Percentiles rank a stretch among this genome's conserved stretches.
Evolutionary conservation across 768 basidiomycete genomes (phyloP).

Genomic region (Rhodotorula paludigena): DNA sequence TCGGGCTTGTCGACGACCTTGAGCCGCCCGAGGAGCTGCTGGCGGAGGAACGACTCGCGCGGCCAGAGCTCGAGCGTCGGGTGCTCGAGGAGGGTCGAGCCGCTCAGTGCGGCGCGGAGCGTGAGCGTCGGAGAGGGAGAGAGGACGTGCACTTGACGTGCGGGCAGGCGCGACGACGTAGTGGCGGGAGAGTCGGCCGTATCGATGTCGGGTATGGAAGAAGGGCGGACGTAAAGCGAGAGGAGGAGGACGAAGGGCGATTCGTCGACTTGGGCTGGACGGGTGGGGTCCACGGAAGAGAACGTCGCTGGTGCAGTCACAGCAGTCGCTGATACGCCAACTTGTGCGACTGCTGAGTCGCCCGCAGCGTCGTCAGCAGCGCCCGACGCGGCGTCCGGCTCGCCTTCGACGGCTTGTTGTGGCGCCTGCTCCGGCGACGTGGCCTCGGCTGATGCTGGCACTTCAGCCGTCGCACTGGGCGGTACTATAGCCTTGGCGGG

Average conservation of each 20-base stretch:
- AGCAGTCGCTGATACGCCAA: too few relatives aligned
- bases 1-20: constrained; percentile 20
- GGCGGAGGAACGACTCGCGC: constrained; percentile 23
- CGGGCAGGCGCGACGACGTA: not conserved
- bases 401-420: too few relatives aligned
- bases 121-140: not conserved
- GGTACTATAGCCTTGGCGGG: not conserved
- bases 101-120: constrained; percentile 15
- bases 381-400: too few relatives aligned
- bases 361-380: too few relatives aligned
- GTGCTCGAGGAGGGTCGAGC: constrained; percentile 27
- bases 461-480: not conserved
- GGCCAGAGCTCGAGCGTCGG: constrained; percentile 36
- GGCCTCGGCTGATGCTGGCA: too few relatives aligned
- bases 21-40: constrained; percentile 16
- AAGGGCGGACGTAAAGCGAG: constrained; percentile 9
- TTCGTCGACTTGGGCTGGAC: not conserved
- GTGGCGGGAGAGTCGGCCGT: not conserved
- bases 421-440: too few relatives aligned
- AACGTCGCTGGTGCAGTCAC: too few relatives aligned
- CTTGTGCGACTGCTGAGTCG: too few relatives aligned
- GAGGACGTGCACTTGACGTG: constrained; percentile 3
- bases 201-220: not conserved
- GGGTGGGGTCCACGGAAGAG: too few relatives aligned
- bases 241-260: constrained; percentile 35